phyloP scores from a whole-genome alignment of 176 grass and related monocot genomes.

The Thalia dealbata region DNA sequence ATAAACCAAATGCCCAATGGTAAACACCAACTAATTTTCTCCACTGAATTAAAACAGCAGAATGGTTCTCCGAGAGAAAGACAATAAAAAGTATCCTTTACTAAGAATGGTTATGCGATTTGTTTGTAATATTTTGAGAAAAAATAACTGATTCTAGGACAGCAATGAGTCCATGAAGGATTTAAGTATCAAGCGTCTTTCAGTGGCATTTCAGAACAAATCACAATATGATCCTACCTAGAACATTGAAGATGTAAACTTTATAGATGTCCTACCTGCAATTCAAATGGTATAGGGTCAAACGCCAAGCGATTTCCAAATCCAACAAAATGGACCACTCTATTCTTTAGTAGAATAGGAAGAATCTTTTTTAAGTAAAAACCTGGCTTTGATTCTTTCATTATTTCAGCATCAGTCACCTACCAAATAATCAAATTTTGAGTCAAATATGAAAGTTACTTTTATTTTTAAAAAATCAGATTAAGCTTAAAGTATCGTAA shows the following conservation, averaged over 20 bases:
- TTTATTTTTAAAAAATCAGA: not conserved
- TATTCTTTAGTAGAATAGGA: constrained; percentile 76
- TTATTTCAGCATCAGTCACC: constrained; percentile 88
- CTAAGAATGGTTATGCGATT: too few relatives aligned
- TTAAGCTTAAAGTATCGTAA: not conserved
- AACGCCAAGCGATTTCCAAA: constrained; percentile 99
- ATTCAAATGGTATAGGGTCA: constrained; percentile 90
- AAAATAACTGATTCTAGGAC: too few relatives aligned
- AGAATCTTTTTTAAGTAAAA: constrained; percentile 83
- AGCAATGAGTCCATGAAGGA: too few relatives aligned
- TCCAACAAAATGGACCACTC: constrained; percentile 90
- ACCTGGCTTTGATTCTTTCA: constrained; percentile 94
- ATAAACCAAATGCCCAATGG: not conserved
- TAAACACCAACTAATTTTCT: not conserved
- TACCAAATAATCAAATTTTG: constrained; percentile 31
- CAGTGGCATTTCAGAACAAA: not conserved
- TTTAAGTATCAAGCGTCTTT: too few relatives aligned
- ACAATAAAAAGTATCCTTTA: not conserved
- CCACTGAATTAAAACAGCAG: not conserved
- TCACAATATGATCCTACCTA: not conserved
- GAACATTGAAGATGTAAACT: constrained; percentile 1
- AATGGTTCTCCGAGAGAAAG: not conserved
- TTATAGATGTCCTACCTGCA: constrained; percentile 51
- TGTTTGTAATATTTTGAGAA: too few relatives aligned
- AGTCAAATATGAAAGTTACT: constrained; percentile 13